Evolutionary conservation across 2,329 filamentous ascomycete species (phyloP).

Genomic region (Cercospora nicotianae): DNA sequence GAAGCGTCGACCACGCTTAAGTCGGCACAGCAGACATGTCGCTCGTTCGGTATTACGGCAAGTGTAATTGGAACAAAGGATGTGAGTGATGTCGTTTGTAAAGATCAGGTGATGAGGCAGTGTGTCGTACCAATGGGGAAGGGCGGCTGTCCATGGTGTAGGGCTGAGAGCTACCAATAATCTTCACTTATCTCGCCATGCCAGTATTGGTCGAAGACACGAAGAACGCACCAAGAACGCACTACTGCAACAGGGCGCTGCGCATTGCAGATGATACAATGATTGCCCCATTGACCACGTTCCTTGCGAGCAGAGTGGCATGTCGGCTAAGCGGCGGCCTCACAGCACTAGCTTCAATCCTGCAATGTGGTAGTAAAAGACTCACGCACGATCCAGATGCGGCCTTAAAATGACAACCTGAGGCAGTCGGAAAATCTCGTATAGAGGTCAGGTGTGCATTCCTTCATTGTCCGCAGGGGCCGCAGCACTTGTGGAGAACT

Average conservation of each 20-base stretch:
- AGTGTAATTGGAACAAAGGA: neutral
- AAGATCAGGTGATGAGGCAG: slow-evolving; percentile 6
- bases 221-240: slow-evolving; percentile 11
- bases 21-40: neutral
- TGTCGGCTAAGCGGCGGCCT: slow-evolving; percentile 9
- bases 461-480: neutral
- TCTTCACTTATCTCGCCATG: neutral
- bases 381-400: neutral
- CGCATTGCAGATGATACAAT: neutral
- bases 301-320: neutral
- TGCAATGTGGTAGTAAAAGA: neutral
- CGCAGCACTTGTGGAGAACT: neutral
- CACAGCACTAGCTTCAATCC: neutral
- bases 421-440: neutral
- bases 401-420: neutral
- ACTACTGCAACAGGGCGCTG: neutral
- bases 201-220: slow-evolving; percentile 5
- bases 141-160: neutral
- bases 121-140: slow-evolving; percentile 5
- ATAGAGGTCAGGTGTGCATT: slow-evolving; percentile 3
- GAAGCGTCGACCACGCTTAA: neutral
- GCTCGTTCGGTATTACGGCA: slow-evolving; percentile 9
- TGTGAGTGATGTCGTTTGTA: neutral
- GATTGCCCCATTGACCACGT: neutral
- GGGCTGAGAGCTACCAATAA: slow-evolving; percentile 9